phyloP scores from a whole-genome alignment of 2,329 filamentous ascomycete species.

The Exophiala dermatitidis region DNA sequence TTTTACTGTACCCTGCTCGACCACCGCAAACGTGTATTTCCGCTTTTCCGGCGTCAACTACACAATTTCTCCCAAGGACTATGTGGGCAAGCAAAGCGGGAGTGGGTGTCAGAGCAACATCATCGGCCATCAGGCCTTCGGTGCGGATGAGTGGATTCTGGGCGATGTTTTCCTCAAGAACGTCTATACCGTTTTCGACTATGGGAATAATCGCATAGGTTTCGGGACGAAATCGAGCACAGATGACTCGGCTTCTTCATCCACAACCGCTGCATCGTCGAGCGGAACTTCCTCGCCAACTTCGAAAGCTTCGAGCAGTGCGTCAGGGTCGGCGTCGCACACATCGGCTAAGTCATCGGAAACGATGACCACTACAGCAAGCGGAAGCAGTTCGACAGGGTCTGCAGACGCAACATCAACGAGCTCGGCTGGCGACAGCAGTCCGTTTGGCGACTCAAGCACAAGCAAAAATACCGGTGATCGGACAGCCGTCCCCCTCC shows the following conservation, averaged over 20 bases:
- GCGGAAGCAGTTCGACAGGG: slow-evolving; percentile 10
- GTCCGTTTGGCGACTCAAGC: slow-evolving; percentile 14
- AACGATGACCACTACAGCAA: not conserved
- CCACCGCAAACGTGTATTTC: slow-evolving; percentile 53
- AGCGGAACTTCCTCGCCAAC: slow-evolving; percentile 28
- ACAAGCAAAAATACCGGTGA: slow-evolving; percentile 1
- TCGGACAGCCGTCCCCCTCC: not conserved
- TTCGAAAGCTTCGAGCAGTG: slow-evolving; percentile 29
- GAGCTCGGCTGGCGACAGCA: slow-evolving; percentile 15
- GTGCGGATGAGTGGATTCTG: slow-evolving; percentile 62
- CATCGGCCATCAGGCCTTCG: slow-evolving; percentile 62
- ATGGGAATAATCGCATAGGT: slow-evolving; percentile 47
- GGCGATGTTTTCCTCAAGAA: slow-evolving; percentile 85
- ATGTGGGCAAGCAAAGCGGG: slow-evolving; percentile 45
- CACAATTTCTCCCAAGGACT: slow-evolving; percentile 62
- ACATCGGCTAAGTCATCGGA: not conserved
- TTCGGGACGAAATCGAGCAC: slow-evolving; percentile 17
- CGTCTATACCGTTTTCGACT: slow-evolving; percentile 79
- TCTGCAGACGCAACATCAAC: slow-evolving; percentile 2
- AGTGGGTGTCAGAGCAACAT: slow-evolving; percentile 59
- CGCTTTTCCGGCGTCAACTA: slow-evolving; percentile 63
- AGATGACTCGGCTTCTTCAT: slow-evolving; percentile 47
- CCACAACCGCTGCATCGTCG: not conserved
- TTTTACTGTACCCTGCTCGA: slow-evolving; percentile 68
- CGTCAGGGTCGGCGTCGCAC: slow-evolving; percentile 4